Conservation (phyloP, 1,139 yeast species). For the Hyphopichia khmerensis region DNA sequence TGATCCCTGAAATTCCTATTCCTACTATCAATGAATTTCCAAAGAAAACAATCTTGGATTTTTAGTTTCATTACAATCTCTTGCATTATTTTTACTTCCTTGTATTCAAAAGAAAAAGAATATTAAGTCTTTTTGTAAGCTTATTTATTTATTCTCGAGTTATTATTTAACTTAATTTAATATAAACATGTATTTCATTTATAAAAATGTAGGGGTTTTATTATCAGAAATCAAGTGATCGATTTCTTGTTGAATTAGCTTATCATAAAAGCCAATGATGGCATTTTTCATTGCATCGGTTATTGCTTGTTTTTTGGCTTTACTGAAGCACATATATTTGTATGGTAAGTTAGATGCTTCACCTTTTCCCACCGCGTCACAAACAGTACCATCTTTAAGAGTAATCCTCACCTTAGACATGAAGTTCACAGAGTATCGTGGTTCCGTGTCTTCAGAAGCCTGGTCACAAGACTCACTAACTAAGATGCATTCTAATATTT, state of each 20-base stretch:
- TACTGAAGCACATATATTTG: constrained; percentile 35
- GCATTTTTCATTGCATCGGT: constrained; percentile 48
- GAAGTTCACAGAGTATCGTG: constrained; percentile 20
- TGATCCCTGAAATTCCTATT: constrained; percentile 68
- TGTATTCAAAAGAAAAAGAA: no score
- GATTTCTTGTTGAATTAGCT: constrained; percentile 9
- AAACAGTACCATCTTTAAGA: constrained; percentile 49
- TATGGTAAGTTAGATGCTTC: constrained; percentile 33
- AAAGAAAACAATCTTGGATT: constrained; percentile 54
- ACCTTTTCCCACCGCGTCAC: constrained; percentile 43
- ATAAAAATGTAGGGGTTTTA: not conserved
- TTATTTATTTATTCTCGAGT: no score
- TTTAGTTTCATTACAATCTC: constrained; percentile 18
- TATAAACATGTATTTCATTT: not conserved
- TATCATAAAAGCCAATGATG: constrained; percentile 27
- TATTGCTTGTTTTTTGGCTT: constrained; percentile 53
- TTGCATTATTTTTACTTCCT: not conserved
- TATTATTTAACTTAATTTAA: not conserved
- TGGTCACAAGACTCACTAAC: constrained; percentile 14
- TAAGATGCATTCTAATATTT: constrained; percentile 33
- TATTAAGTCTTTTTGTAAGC: no score
- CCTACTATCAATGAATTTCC: constrained; percentile 66
- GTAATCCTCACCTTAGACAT: constrained; percentile 34
- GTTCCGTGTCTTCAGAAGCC: not conserved
- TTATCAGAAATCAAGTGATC: not conserved